Evolutionary conservation across 495 filamentous ascomycete genomes (phyloP), one percentile per base, ranked within the genome.

Genomic region (Lasiosphaeriaceae sp.): DNA sequence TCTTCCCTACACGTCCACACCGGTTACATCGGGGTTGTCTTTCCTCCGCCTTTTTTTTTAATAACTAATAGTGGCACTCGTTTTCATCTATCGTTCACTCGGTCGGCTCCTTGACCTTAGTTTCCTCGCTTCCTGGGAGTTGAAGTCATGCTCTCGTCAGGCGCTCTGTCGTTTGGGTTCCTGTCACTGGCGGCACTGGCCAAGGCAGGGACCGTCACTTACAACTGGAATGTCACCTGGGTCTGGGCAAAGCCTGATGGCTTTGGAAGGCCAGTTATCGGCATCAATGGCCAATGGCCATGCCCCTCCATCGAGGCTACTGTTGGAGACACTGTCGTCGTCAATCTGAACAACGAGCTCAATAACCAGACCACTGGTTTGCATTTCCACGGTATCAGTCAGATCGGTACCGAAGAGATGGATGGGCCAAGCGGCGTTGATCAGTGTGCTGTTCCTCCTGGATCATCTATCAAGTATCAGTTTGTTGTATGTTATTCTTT

Each of bases 301-400:
- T 76, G 85, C 44, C 90, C 88, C 7, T 62, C 71, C 9, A 83
- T 92, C 35, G 79, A 90, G 56, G 86, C 86, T 41, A 80, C 81
- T 55, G 76, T 86, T 52, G 87, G 87, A n/a, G 90, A 94, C 59
- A 78, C 75, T 20, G 65, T 95, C 34, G 70, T 89, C 12, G 77
- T 92, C 44, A 83, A 90, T 59, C 69, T 91, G 57, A 72, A 80
- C 58, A 95, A 95, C 69, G 73, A 79, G n/a, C 77, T 95, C 11
- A 86, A 82, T 7, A 86, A 93, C 63, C 74, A 90, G 66, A 80
- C 74, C n/a, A 86, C 88, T 2, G 82, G 81, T 34, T 71, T 94
- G 4, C 90, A 95, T 74, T 95, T 86, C 68, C 90, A 95, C 67
- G 90, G 90, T 19, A 77, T 93, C 64, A 89, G 80, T 66, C 87